Conservation (phyloP, 2,329 filamentous ascomycete species). For the Epichloe brachyelytri region DNA sequence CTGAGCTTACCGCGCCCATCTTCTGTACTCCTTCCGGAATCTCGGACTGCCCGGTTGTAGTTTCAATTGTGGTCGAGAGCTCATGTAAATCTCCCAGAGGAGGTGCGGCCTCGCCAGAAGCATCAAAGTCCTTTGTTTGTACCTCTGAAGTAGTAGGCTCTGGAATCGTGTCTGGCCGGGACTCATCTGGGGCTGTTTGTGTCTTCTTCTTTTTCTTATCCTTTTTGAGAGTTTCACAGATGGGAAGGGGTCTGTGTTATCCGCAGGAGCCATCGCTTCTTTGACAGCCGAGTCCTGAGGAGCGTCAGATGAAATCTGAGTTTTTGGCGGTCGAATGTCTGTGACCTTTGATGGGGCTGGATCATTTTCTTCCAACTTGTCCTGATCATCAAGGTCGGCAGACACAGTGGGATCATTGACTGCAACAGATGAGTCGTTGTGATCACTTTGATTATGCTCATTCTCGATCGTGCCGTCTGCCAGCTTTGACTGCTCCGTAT, state of each 20-base stretch:
- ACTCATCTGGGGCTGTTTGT: constrained; percentile 11
- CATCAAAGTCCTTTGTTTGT: neutral
- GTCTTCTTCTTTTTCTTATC: constrained; percentile 23
- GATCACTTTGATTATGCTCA: neutral
- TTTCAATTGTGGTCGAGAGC: constrained; percentile 6
- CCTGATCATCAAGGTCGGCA: neutral
- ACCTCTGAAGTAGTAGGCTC: neutral
- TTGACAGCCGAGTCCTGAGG: neutral
- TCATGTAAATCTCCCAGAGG: constrained; percentile 5
- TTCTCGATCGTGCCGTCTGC: neutral
- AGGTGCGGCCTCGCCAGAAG: neutral
- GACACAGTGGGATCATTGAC: neutral
- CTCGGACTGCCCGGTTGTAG: neutral
- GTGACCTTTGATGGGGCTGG: neutral
- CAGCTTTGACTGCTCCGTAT: neutral
- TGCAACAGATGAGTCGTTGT: neutral
- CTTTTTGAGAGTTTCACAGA: constrained; percentile 21
- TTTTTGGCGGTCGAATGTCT: neutral
- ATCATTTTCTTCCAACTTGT: neutral
- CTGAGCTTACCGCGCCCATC: constrained; percentile 18
- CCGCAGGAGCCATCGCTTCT: neutral
- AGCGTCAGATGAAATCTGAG: neutral
- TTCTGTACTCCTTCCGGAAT: constrained; percentile 15
- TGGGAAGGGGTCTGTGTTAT: constrained; percentile 5
- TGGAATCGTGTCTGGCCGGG: constrained; percentile 4